Percentiles rank a stretch among this genome's conserved stretches.
phyloP scores from a whole-genome alignment of 2,329 filamentous ascomycete genomes.

The Delphinella strobiligena region DNA sequence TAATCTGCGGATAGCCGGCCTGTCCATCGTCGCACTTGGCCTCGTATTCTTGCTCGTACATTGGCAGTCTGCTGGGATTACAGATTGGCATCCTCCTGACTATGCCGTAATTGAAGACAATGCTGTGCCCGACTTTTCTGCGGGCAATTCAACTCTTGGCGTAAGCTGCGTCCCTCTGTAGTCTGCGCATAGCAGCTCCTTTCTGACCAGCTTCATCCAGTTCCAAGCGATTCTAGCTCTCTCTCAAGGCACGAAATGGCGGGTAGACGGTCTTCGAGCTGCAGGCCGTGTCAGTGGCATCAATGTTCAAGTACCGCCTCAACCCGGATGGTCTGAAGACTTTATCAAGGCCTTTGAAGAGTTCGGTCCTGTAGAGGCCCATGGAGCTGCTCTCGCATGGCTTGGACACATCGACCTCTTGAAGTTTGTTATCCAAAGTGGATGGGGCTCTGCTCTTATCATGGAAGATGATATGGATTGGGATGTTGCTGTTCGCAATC shows the following conservation, averaged over 20 bases:
- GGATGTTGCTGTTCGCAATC: slow-evolving; percentile 23
- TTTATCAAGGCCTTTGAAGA: slow-evolving; percentile 19
- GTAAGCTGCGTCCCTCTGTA: neutral
- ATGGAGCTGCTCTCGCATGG: slow-evolving; percentile 17
- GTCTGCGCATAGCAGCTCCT: neutral
- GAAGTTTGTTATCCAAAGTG: slow-evolving; percentile 17
- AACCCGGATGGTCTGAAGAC: slow-evolving; percentile 19
- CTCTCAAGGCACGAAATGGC: slow-evolving; percentile 23
- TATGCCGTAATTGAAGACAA: neutral
- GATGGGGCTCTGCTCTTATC: slow-evolving; percentile 17
- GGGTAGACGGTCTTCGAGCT: slow-evolving; percentile 23
- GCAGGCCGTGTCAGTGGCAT: slow-evolving; percentile 24
- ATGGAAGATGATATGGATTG: slow-evolving; percentile 28
- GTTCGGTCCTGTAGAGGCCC: slow-evolving; percentile 9
- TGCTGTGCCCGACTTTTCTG: slow-evolving; percentile 3
- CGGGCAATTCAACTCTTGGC: slow-evolving; percentile 6
- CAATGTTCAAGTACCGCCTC: slow-evolving; percentile 21
- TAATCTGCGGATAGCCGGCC: too few species aligned
- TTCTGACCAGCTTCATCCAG: slow-evolving; percentile 1
- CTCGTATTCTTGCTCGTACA: too few species aligned
- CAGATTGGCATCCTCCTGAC: neutral
- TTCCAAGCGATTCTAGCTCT: slow-evolving; percentile 18
- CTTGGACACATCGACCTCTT: slow-evolving; percentile 21
- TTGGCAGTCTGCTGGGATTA: neutral
- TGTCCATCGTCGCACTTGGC: too few species aligned